Percentiles rank a stretch among this genome's conserved stretches.
These are phyloP conservation scores for Penicillium riverlandense DNA, from an alignment of 495 filamentous ascomycete genomes.

Conservation along the genomic window DNA sequence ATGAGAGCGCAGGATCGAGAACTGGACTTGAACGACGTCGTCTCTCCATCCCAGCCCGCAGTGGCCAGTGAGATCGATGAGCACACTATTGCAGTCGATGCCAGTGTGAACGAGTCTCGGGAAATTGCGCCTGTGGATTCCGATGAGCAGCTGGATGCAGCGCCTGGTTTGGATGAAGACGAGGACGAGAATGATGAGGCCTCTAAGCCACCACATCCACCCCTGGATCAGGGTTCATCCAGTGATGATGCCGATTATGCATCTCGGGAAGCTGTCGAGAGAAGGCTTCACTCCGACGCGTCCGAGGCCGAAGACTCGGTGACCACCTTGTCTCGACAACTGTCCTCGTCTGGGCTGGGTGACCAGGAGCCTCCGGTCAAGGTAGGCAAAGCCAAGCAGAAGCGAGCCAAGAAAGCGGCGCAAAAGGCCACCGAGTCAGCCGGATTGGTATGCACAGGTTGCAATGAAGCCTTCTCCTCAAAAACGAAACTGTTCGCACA, in stretches of 20 bases:
- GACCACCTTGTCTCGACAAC: conserved; percentile 13
- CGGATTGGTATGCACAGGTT: conserved; percentile 51
- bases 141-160: background rate
- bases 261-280: conserved; percentile 36
- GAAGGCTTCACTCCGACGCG: conserved; percentile 11
- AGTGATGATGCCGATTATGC: conserved; percentile 39
- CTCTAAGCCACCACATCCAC: too few species aligned
- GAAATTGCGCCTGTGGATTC: background rate
- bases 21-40: conserved; percentile 15
- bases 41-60: background rate
- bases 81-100: too few species aligned
- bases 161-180: background rate
- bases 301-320: conserved; percentile 2
- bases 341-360: conserved; percentile 12
- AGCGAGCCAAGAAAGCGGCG: conserved; percentile 73
- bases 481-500: conserved; percentile 69
- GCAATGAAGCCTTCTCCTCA: conserved; percentile 54
- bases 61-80: too few species aligned
- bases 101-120: too few species aligned
- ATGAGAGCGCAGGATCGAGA: conserved; percentile 72
- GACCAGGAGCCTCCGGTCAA: conserved; percentile 36
- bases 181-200: background rate
- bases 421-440: conserved; percentile 36
- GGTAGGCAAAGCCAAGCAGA: conserved; percentile 82
- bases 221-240: background rate